Percentiles rank a stretch among this genome's conserved stretches.
phyloP scores from a whole-genome alignment of 768 basidiomycete species.

The Russula emetica region DNA sequence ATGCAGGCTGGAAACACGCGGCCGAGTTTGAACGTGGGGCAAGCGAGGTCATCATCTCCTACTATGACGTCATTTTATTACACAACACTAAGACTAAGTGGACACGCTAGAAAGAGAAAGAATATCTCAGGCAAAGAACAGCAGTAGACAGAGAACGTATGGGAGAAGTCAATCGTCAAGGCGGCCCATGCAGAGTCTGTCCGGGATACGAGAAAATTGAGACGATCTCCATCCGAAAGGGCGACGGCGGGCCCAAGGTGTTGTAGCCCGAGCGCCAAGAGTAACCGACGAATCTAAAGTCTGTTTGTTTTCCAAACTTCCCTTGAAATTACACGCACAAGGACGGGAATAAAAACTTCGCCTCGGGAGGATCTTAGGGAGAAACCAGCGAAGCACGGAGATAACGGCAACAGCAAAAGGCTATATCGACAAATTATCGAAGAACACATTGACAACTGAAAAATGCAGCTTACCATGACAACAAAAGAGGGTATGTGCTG shows the following conservation, averaged over 20 bases:
- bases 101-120: background rate
- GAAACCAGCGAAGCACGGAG: constrained; percentile 14
- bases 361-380: background rate
- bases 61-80: constrained; percentile 16
- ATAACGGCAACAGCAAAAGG: constrained; percentile 9
- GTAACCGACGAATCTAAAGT: background rate
- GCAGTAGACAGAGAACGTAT: background rate
- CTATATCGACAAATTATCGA: constrained; percentile 6
- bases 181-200: constrained; percentile 20
- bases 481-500: constrained; percentile 10
- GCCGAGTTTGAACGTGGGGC: constrained; percentile 1
- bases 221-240: constrained; percentile 5
- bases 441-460: background rate
- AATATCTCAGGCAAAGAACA: background rate
- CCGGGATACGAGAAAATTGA: constrained; percentile 25
- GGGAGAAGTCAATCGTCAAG: background rate
- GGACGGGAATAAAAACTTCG: background rate
- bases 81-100: too few species aligned
- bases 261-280: background rate
- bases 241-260: constrained; percentile 3
- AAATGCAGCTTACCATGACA: constrained; percentile 13
- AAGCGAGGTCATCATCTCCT: background rate
- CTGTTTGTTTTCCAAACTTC: background rate
- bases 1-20: constrained; percentile 3
- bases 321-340: background rate